phyloP scores from a whole-genome alignment of 805 yeast genomes.

The Candida xyloterini region DNA sequence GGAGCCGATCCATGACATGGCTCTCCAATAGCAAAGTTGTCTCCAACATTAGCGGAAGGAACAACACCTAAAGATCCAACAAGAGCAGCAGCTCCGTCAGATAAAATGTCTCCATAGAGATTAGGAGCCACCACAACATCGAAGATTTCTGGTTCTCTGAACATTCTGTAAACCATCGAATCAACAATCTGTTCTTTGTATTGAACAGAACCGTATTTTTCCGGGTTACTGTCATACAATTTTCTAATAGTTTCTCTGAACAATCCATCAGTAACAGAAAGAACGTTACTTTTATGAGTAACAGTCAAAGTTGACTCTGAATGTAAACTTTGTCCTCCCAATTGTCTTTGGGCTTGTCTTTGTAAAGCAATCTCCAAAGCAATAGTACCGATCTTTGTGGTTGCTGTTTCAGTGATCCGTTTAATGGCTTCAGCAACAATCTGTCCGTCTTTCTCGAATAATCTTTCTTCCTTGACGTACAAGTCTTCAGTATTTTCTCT shows the following conservation, averaged over 20 bases:
- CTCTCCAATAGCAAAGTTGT: constrained; percentile 93
- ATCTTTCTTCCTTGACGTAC: constrained; percentile 88
- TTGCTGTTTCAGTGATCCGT: constrained; percentile 88
- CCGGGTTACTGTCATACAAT: constrained; percentile 56
- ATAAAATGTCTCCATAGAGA: constrained; percentile 93
- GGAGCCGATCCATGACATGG: constrained; percentile 99
- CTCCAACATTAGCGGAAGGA: constrained; percentile 98
- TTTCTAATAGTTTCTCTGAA: constrained; percentile 83
- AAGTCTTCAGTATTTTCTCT: constrained; percentile 98
- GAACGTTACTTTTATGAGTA: constrained; percentile 94
- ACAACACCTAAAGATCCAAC: constrained; percentile 98
- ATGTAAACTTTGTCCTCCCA: constrained; percentile 54
- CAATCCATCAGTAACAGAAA: constrained; percentile 89
- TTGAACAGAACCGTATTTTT: constrained; percentile 55
- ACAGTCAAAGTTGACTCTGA: constrained; percentile 72
- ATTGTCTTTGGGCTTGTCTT: constrained; percentile 75
- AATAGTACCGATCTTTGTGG: constrained; percentile 80
- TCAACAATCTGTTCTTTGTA: constrained; percentile 97
- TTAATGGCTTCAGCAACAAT: constrained; percentile 96
- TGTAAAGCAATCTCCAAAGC: constrained; percentile 91
- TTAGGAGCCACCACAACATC: constrained; percentile 99
- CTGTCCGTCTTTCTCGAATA: constrained; percentile 76
- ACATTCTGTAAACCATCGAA: constrained; percentile 98
- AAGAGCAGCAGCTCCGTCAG: constrained; percentile 97
- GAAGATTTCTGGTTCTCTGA: constrained; percentile 95